Conservation (phyloP, 2,329 filamentous ascomycete genomes). For the Trichophyton simii region DNA sequence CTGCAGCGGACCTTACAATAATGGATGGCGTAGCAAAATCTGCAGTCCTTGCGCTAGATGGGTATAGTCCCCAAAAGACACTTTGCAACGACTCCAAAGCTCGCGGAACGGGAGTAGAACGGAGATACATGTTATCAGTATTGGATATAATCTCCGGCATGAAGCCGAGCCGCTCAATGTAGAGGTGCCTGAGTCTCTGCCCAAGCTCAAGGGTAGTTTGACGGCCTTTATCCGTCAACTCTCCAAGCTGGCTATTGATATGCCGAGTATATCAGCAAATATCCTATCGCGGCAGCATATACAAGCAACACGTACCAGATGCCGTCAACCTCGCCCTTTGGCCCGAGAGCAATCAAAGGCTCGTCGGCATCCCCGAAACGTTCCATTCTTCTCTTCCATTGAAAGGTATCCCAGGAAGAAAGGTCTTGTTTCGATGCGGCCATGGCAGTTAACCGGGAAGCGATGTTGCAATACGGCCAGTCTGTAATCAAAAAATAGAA, state of each 20-base stretch:
- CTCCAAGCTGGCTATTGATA: slow-evolving; percentile 39
- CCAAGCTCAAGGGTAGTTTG: slow-evolving; percentile 60
- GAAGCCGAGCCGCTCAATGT: slow-evolving; percentile 62
- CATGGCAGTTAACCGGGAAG: slow-evolving; percentile 55
- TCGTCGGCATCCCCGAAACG: slow-evolving; percentile 60
- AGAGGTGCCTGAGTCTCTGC: slow-evolving; percentile 54
- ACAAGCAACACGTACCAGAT: slow-evolving; percentile 50
- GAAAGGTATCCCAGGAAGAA: slow-evolving; percentile 45
- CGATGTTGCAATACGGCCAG: slow-evolving; percentile 86
- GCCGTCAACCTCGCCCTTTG: slow-evolving; percentile 57
- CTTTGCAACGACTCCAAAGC: slow-evolving; percentile 69
- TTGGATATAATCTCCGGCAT: slow-evolving; percentile 48
- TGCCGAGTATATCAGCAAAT: not conserved
- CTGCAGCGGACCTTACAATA: slow-evolving; percentile 49
- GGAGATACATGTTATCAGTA: slow-evolving; percentile 55
- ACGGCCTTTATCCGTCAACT: slow-evolving; percentile 63
- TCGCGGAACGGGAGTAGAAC: slow-evolving; percentile 60
- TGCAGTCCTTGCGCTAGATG: slow-evolving; percentile 38
- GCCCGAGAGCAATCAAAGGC: slow-evolving; percentile 57
- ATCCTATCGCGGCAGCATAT: not conserved
- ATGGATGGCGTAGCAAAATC: slow-evolving; percentile 52
- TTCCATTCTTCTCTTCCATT: slow-evolving; percentile 63
- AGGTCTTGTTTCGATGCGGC: slow-evolving; percentile 43
- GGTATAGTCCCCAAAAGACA: slow-evolving; percentile 63
- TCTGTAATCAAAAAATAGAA: slow-evolving; percentile 25